Percentiles rank a stretch among this genome's conserved stretches.
Conservation (phyloP, 2,329 filamentous ascomycete genomes). For the Tolypocladium capitatum region DNA sequence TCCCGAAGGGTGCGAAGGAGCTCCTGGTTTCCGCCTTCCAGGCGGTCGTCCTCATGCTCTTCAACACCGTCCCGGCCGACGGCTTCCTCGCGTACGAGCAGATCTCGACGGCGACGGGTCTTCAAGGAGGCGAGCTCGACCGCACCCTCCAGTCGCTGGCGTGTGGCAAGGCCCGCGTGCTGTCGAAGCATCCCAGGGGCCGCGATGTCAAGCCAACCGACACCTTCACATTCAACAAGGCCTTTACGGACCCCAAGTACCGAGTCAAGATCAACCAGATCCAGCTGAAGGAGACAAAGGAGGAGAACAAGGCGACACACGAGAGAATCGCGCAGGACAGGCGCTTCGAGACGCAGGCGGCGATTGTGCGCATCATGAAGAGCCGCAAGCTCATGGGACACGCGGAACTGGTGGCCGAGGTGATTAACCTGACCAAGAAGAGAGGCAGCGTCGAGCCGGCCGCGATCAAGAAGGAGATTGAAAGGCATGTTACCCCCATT, state of each 20-base stretch:
- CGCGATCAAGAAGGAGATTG: slow-evolving; percentile 95
- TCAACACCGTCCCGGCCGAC: slow-evolving; percentile 54
- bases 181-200: slow-evolving; percentile 74
- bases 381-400: slow-evolving; percentile 77
- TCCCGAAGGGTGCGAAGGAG: slow-evolving; percentile 72
- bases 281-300: slow-evolving; percentile 87
- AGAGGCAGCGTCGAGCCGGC: slow-evolving; percentile 72
- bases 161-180: slow-evolving; percentile 74
- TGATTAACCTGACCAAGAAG: slow-evolving; percentile 79
- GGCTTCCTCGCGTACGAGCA: slow-evolving; percentile 62
- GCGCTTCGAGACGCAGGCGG: slow-evolving; percentile 93
- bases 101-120: slow-evolving; percentile 59
- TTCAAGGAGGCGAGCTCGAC: slow-evolving; percentile 66
- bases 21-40: slow-evolving; percentile 86
- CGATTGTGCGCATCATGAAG: slow-evolving; percentile 97
- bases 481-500: slow-evolving; percentile 47
- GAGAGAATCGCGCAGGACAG: slow-evolving; percentile 78
- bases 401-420: slow-evolving; percentile 76
- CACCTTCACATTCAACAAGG: slow-evolving; percentile 68
- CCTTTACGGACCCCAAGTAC: slow-evolving; percentile 69
- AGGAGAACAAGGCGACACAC: slow-evolving; percentile 90
- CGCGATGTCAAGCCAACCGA: slow-evolving; percentile 68
- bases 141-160: slow-evolving; percentile 91
- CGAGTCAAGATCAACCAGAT: slow-evolving; percentile 98
- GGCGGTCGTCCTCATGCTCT: slow-evolving; percentile 77